Evolutionary conservation across 495 filamentous ascomycete genomes (phyloP), one percentile per base, ranked within the genome.

Genomic region (Echria macrotheca): DNA sequence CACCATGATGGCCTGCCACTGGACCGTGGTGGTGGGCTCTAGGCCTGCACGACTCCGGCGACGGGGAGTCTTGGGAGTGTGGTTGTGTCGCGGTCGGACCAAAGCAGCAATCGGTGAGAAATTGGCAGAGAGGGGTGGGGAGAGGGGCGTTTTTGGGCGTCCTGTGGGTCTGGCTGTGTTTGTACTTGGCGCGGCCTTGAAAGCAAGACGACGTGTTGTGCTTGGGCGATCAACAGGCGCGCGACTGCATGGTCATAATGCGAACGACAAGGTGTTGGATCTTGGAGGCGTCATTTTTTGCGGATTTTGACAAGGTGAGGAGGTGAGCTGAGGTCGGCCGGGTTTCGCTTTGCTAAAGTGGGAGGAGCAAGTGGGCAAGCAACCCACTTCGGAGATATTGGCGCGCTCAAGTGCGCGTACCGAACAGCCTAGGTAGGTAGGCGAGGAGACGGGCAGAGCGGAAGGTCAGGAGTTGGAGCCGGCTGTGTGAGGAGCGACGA

Each of bases 211-310:
- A n/a, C 26, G 11, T 32, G 23, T 18, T 32, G 28, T 15, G 35
- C 35, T 49, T 40, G 18, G 58, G 55, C 50, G 53, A 53, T 60
- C 54, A 63, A 44, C 31, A 56, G 47, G 47, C 44, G 53, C 58
- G 48, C 53, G 49, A 39, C 53, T 23, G 35, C 56, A 47, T 37
- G 52, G 54, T 61, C 61, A 64, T 59, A 56, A 59, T 40, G 54
- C 51, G 33, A 44, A 54, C 38, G 49, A 44, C 26, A 47, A 52
- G 44, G 24, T 33, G 26, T 26, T 44, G 25, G 54, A 19, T 53
- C 52, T 55, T 48, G 45, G 47, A 31, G 33, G 49, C 60, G 53
- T 52, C 60, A 61, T 60, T 42, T 50, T 57, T 57, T 32, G 38
- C 11, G 19, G 45, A 36, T 24, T 52, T 54, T 6, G 47, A 43